phyloP scores from a whole-genome alignment of 805 yeast genomes.

The Lachancea waltii region DNA sequence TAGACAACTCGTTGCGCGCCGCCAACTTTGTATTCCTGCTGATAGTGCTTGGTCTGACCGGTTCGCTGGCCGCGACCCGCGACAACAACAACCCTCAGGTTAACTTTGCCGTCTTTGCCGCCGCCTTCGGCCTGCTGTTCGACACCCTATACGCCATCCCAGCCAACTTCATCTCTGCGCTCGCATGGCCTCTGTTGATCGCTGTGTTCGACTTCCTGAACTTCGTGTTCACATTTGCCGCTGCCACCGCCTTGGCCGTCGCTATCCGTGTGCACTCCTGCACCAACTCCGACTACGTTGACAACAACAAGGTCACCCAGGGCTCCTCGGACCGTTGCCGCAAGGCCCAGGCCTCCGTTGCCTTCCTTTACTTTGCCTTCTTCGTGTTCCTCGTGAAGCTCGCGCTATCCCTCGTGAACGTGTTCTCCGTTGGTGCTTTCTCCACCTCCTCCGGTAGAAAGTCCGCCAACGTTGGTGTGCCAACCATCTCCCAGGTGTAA shows the following conservation, averaged over 20 bases:
- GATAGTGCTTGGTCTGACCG: constrained; percentile 80
- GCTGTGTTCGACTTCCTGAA: constrained; percentile 78
- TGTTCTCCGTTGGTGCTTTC: constrained; percentile 52
- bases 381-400: constrained; percentile 64
- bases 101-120: constrained; percentile 80
- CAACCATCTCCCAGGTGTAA: constrained; percentile 86
- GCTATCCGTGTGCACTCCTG: constrained; percentile 86
- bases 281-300: constrained; percentile 56
- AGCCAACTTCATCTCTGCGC: constrained; percentile 68
- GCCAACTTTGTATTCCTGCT: constrained; percentile 70
- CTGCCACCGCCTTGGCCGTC: constrained; percentile 90
- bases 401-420: constrained; percentile 43
- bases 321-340: constrained; percentile 85
- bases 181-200: constrained; percentile 83
- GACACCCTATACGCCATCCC: constrained; percentile 72
- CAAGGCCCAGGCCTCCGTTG: constrained; percentile 80
- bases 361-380: constrained; percentile 81
- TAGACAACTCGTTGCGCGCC: constrained; percentile 70
- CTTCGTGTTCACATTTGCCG: constrained; percentile 87
- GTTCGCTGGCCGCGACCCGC: constrained; percentile 74
- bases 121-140: constrained; percentile 78
- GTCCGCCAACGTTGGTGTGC: constrained; percentile 69
- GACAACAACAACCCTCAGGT: constrained; percentile 61
- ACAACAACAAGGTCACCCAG: constrained; percentile 61
- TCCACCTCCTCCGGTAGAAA: constrained; percentile 38